Evolutionary conservation across 176 grass and related monocot species (phyloP).

Genomic region (Olyra latifolia): DNA sequence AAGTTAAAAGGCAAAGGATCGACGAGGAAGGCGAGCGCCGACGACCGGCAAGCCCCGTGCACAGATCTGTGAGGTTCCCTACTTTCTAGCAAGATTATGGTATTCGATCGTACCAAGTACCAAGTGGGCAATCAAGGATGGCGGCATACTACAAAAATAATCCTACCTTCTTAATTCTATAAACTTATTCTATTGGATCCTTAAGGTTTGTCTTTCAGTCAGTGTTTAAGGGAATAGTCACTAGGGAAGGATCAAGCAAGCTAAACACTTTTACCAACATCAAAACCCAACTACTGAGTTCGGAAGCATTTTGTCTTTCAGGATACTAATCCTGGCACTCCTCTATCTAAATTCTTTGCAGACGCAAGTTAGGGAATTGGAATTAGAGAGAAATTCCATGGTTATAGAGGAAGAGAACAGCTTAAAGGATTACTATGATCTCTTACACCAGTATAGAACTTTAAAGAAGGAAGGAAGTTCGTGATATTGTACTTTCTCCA

Average conservation of each 20-base stretch:
- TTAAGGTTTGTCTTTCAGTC: background rate
- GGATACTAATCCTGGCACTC: conserved; percentile 4
- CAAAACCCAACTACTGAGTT: background rate
- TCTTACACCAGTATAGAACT: conserved; percentile 76
- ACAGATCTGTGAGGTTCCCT: too few relatives aligned
- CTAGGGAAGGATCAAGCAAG: background rate
- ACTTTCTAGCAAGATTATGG: background rate
- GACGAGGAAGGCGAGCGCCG: too few relatives aligned
- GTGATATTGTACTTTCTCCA: conserved; percentile 69
- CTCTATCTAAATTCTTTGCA: conserved; percentile 43
- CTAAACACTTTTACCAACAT: background rate
- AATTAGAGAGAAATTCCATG: conserved; percentile 84
- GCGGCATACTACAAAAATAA: background rate
- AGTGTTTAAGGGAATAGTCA: background rate
- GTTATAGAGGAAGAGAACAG: conserved; percentile 93
- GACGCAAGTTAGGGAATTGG: conserved; percentile 86
- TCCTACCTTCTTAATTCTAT: background rate
- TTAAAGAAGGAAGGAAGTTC: conserved; percentile 80
- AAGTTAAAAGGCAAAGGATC: too few relatives aligned
- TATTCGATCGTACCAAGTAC: too few relatives aligned
- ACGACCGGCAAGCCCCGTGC: too few relatives aligned
- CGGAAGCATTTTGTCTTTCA: background rate
- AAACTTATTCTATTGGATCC: background rate
- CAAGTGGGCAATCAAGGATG: background rate
- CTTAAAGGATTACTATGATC: conserved; percentile 83